A percentile compares a stretch with the other conserved stretches of the same genome.
These are phyloP conservation scores for Pseudocercospora pini-densiflorae DNA, from an alignment of 2,329 filamentous ascomycete genomes.

Conservation along the genomic window DNA sequence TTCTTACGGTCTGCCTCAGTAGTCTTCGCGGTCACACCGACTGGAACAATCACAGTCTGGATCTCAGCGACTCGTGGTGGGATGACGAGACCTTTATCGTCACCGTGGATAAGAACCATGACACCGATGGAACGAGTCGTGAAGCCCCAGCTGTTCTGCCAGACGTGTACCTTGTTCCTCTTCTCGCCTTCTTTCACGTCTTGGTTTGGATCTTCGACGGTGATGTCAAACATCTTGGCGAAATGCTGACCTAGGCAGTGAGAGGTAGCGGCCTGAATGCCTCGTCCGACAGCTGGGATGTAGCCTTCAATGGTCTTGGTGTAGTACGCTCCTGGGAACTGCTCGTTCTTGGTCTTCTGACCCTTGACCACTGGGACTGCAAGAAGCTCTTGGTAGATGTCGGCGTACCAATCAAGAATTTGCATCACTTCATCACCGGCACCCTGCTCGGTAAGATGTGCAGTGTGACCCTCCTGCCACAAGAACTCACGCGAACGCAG, in stretches of 20 bases:
- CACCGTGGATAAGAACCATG: slow-evolving; percentile 98
- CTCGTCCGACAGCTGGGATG: slow-evolving; percentile 91
- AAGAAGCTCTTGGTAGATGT: slow-evolving; percentile 89
- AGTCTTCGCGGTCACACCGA: slow-evolving; percentile 89
- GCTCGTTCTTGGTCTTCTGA: slow-evolving; percentile 95
- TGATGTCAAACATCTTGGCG: slow-evolving; percentile 99
- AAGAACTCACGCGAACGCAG: slow-evolving; percentile 92
- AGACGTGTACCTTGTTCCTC: slow-evolving; percentile 81
- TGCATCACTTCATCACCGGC: slow-evolving; percentile 86
- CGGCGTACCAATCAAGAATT: slow-evolving; percentile 91
- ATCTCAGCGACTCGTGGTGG: slow-evolving; percentile 87
- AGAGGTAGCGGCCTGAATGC: slow-evolving; percentile 94
- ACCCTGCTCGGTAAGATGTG: slow-evolving; percentile 81
- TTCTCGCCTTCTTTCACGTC: slow-evolving; percentile 67
- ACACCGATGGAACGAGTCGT: slow-evolving; percentile 97
- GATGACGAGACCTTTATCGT: slow-evolving; percentile 92
- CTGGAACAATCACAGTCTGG: slow-evolving; percentile 86
- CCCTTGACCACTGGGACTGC: slow-evolving; percentile 95
- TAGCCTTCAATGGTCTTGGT: slow-evolving; percentile 97
- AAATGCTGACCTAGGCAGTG: slow-evolving; percentile 98
- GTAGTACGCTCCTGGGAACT: slow-evolving; percentile 95
- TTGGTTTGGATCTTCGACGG: slow-evolving; percentile 83
- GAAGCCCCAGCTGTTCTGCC: slow-evolving; percentile 99
- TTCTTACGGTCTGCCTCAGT: slow-evolving; percentile 76
- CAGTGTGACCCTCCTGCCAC: slow-evolving; percentile 97